Evolutionary conservation across 495 filamentous ascomycete species (phyloP), one percentile per base, ranked within the genome.

Genomic region (Umbilicaria muhlenbergii): DNA sequence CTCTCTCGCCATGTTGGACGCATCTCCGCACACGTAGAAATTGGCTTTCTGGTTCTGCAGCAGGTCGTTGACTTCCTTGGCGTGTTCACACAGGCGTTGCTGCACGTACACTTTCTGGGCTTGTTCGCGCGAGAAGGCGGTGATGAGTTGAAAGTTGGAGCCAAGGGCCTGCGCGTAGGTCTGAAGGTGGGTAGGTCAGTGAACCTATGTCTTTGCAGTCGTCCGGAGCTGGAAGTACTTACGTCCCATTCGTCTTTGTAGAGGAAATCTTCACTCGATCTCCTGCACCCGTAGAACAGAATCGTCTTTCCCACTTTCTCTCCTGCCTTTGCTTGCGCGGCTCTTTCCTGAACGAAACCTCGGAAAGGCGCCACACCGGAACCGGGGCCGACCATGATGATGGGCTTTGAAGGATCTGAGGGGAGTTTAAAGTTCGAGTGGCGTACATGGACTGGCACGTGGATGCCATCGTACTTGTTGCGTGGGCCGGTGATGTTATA

Each of bases 381-480:
- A 54, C 91, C 91, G 15, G 91, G 91, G 32, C 91, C 91, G 57
- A 99, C 74, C 78, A 94, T 84, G 60, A 99, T 91, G 48, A 99
- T 69, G 16, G 91, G 91, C 63, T 86, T 89, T 15, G 83, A 74
- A 6, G 91, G 88, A 52, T 99, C 91, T 33, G 89, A 94, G 32
- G 91, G 91, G 17, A 99, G 74, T 65, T 95, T 95, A 77, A 99
- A 99, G 68, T 99, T 99, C 38, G 91, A 99, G 67, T 94, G 87
- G 44, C 91, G 84, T 40, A 96, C 78, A 60, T 96, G 92, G 17
- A 96, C 85, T 3, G 92, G 91, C 4, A 96, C 81, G 52, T 94
- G 89, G 50, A 95, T 79, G 42, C 92, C 92, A 58, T 94, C 83
- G 60, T 94, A 96, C 64, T 91, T 94, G 69, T 95, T 96, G 46